Conservation (phyloP, 352 stramenopile species). For the Pythium sp. region DNA sequence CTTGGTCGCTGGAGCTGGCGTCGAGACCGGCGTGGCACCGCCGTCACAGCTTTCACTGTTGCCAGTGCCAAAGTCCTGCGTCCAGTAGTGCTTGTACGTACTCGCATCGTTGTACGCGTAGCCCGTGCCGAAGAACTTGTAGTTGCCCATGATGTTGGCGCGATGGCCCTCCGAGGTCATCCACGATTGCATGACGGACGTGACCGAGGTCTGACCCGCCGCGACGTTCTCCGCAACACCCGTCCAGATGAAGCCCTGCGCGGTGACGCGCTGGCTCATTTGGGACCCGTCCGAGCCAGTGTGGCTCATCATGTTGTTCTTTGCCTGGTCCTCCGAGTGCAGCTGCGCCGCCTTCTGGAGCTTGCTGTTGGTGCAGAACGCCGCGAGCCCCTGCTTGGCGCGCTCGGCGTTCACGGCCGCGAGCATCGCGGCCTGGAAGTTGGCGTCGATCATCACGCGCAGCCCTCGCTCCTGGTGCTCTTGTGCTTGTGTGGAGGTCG, state of each 20-base stretch:
- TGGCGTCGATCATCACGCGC: constrained; percentile 1
- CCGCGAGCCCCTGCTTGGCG: constrained; percentile 11
- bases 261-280: constrained; percentile 21
- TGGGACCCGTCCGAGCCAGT: constrained; percentile 24
- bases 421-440: constrained; percentile 23
- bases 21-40: not conserved
- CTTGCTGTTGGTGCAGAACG: constrained; percentile 30
- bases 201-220: constrained; percentile 17
- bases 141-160: constrained; percentile 25
- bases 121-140: constrained; percentile 35
- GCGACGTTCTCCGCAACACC: constrained; percentile 24
- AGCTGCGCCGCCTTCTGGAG: constrained; percentile 27
- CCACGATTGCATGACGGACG: constrained; percentile 20
- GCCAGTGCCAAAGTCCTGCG: constrained; percentile 48
- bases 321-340: constrained; percentile 33
- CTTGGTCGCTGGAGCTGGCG: not conserved
- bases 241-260: constrained; percentile 25
- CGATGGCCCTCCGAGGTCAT: constrained; percentile 21
- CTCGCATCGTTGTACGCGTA: constrained; percentile 42
- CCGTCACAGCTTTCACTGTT: constrained; percentile 21
- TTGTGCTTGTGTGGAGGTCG: constrained; percentile 1
- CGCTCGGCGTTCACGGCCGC: constrained; percentile 21
- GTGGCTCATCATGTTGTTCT: constrained; percentile 33
- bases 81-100: constrained; percentile 50
- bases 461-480: constrained; percentile 4